These are phyloP conservation scores for Metschnikowia vanudenii DNA, from an alignment of 805 yeast species.

Conservation along the genomic window DNA sequence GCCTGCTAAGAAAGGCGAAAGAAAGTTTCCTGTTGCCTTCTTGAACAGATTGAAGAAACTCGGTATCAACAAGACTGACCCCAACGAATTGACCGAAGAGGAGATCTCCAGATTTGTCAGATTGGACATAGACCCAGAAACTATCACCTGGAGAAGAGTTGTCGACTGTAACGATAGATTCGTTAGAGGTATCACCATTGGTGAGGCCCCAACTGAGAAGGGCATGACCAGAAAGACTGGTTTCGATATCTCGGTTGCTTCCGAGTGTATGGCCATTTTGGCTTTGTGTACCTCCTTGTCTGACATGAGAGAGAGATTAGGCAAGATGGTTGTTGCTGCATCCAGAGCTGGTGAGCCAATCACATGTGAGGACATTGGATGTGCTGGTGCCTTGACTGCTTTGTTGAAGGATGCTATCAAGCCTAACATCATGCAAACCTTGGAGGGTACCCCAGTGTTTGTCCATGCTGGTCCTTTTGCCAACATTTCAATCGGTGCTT, in stretches of 20 bases:
- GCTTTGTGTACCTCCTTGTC: constrained; percentile 69
- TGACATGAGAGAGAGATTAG: constrained; percentile 73
- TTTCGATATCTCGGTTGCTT: constrained; percentile 81
- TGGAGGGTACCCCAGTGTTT: constrained; percentile 85
- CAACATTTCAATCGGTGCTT: constrained; percentile 83
- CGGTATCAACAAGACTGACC: constrained; percentile 68
- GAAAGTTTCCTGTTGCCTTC: constrained; percentile 69
- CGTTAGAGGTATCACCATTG: constrained; percentile 73
- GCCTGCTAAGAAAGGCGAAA: constrained; percentile 68
- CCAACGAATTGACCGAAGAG: constrained; percentile 68
- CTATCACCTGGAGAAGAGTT: constrained; percentile 80
- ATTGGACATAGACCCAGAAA: constrained; percentile 72
- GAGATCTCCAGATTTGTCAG: constrained; percentile 65
- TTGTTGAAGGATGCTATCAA: constrained; percentile 77
- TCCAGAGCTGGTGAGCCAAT: constrained; percentile 68
- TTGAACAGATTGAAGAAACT: constrained; percentile 62
- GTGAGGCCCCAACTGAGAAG: constrained; percentile 79
- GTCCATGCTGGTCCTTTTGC: constrained; percentile 91
- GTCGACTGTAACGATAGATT: constrained; percentile 84
- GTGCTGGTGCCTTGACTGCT: constrained; percentile 85
- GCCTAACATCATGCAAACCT: constrained; percentile 84
- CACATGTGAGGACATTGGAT: constrained; percentile 81
- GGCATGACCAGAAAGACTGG: constrained; percentile 73
- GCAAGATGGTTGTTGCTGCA: constrained; percentile 72
- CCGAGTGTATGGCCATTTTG: constrained; percentile 82